phyloP scores from a whole-genome alignment of 352 stramenopile genomes.

The Globisporangium canariense region DNA sequence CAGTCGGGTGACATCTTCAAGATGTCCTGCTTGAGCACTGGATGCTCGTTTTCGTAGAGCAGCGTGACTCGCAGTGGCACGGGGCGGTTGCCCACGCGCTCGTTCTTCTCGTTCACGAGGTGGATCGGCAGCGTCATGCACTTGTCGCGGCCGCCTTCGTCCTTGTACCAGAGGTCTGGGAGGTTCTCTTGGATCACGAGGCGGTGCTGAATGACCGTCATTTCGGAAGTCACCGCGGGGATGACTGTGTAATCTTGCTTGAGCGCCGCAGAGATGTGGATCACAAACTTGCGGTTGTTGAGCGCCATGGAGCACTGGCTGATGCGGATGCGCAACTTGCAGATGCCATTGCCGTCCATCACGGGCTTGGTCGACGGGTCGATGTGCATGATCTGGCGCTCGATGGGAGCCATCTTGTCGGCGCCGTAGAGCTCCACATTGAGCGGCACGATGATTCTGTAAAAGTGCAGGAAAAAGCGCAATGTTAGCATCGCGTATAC shows the following conservation, averaged over 20 bases:
- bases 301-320: conserved; percentile 83
- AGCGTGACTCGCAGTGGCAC: conserved; percentile 80
- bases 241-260: conserved; percentile 67
- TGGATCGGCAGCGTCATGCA: conserved; percentile 82
- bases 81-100: conserved; percentile 67
- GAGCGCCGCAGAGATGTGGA: conserved; percentile 63
- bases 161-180: conserved; percentile 86
- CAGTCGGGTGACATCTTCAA: conserved; percentile 88
- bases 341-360: conserved; percentile 83
- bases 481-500: not conserved
- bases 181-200: conserved; percentile 82
- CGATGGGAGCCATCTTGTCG: conserved; percentile 79
- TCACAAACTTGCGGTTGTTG: conserved; percentile 83
- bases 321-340: conserved; percentile 76
- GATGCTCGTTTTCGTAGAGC: conserved; percentile 86
- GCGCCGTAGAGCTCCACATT: conserved; percentile 81
- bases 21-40: conserved; percentile 94
- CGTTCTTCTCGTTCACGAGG: conserved; percentile 77
- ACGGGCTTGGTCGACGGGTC: conserved; percentile 74
- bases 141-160: conserved; percentile 81
- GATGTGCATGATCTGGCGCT: conserved; percentile 78
- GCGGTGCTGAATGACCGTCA: conserved; percentile 84
- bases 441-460: conserved; percentile 67
- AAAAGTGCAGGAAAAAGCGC: not conserved
- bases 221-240: conserved; percentile 66